These are phyloP conservation scores for Lentinula boryana DNA, from an alignment of 768 basidiomycete genomes.

Conservation along the genomic window DNA sequence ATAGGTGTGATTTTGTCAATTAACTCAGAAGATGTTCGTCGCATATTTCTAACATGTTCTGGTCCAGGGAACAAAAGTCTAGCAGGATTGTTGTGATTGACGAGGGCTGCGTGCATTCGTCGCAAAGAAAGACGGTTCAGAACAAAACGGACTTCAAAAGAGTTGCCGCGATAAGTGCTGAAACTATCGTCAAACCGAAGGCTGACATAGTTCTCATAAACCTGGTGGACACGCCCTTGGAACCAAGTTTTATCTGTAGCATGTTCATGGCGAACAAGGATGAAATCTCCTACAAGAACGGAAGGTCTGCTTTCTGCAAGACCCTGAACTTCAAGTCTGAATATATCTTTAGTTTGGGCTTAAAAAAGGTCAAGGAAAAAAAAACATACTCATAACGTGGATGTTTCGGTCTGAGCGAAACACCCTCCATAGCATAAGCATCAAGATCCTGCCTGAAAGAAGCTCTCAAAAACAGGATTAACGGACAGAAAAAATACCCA, in stretches of 20 bases:
- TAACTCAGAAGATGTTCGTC: slow-evolving; percentile 14
- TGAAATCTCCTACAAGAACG: slow-evolving; percentile 47
- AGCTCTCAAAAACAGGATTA: slow-evolving; percentile 9
- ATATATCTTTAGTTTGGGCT: background rate
- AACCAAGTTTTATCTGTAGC: slow-evolving; percentile 24
- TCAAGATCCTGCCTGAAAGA: slow-evolving; percentile 31
- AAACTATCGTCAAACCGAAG: slow-evolving; percentile 43
- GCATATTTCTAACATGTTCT: slow-evolving; percentile 16
- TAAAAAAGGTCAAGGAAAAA: background rate
- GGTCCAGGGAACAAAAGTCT: slow-evolving; percentile 44
- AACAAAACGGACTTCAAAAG: slow-evolving; percentile 50
- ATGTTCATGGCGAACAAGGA: slow-evolving; percentile 23
- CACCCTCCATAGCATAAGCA: slow-evolving; percentile 28
- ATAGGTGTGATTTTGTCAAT: slow-evolving; percentile 18
- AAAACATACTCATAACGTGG: slow-evolving; percentile 39
- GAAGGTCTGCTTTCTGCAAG: slow-evolving; percentile 55
- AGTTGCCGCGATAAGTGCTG: slow-evolving; percentile 28
- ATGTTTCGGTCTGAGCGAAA: slow-evolving; percentile 25
- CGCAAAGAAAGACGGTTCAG: slow-evolving; percentile 48
- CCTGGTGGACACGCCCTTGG: slow-evolving; percentile 44
- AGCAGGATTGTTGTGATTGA: slow-evolving; percentile 27
- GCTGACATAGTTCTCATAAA: slow-evolving; percentile 34
- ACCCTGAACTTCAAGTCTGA: slow-evolving; percentile 46
- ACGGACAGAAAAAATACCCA: slow-evolving; percentile 15
- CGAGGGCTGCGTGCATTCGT: slow-evolving; percentile 50